phyloP scores from a whole-genome alignment of 768 basidiomycete species.

The Agaricus blazei region DNA sequence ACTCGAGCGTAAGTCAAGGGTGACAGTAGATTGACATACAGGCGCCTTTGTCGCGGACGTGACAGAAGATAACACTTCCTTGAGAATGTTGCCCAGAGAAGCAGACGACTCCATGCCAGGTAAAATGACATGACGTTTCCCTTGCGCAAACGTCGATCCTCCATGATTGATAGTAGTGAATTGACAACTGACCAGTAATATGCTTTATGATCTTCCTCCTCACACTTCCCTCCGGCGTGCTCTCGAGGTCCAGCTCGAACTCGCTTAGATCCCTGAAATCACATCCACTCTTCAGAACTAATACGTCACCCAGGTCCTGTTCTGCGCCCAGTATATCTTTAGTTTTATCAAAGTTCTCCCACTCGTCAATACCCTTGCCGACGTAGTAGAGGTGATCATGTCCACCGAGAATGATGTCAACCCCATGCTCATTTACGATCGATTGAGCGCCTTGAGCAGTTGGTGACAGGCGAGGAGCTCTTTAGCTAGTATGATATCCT shows the following conservation, averaged over 20 bases:
- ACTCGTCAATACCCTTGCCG: constrained; percentile 57
- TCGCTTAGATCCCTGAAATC: constrained; percentile 88
- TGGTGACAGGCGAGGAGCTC: constrained; percentile 58
- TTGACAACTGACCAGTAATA: constrained; percentile 45
- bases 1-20: constrained; percentile 72
- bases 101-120: constrained; percentile 55
- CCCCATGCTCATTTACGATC: constrained; percentile 60
- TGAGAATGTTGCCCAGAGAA: constrained; percentile 51
- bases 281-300: constrained; percentile 82
- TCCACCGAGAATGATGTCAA: constrained; percentile 81
- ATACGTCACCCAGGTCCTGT: constrained; percentile 62
- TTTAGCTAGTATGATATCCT: constrained; percentile 75
- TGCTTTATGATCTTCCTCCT: constrained; percentile 59
- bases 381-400: constrained; percentile 86
- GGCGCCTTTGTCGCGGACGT: constrained; percentile 67
- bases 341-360: constrained; percentile 60
- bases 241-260: constrained; percentile 54
- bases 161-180: neutral
- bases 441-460: constrained; percentile 37
- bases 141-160: constrained; percentile 26
- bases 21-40: constrained; percentile 63
- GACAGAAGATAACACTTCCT: constrained; percentile 62
- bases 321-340: constrained; percentile 60
- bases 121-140: constrained; percentile 59
- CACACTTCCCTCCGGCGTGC: constrained; percentile 56